A percentile compares a stretch with the other conserved stretches of the same genome.
phyloP scores from a whole-genome alignment of 2,329 filamentous ascomycete genomes.

The Cordyceps cicadae region DNA sequence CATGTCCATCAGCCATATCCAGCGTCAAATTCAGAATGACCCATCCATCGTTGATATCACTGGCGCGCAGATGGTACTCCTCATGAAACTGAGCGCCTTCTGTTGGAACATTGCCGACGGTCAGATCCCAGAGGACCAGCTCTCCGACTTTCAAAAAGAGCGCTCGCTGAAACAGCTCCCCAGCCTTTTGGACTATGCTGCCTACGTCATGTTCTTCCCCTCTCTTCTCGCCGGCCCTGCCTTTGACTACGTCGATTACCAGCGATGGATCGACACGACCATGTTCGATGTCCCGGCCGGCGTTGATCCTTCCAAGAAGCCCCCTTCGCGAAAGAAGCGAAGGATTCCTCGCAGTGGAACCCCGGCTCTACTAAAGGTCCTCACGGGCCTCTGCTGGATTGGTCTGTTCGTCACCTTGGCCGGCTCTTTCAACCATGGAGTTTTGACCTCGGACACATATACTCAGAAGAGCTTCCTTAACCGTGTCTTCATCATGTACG shows the following conservation, averaged over 20 bases:
- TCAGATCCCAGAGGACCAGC: constrained; percentile 63
- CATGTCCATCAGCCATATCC: constrained; percentile 84
- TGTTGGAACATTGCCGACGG: constrained; percentile 98
- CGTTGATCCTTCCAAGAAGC: constrained; percentile 76
- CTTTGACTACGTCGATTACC: constrained; percentile 92
- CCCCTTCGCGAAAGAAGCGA: constrained; percentile 79
- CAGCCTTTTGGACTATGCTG: constrained; percentile 68
- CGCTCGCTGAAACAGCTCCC: constrained; percentile 71
- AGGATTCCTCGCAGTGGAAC: constrained; percentile 86
- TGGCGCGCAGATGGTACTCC: constrained; percentile 92
- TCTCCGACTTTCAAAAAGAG: constrained; percentile 83
- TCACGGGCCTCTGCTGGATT: constrained; percentile 70
- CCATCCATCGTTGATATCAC: constrained; percentile 75
- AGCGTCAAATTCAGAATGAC: constrained; percentile 62
- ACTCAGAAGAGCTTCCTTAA: constrained; percentile 59
- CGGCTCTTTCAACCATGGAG: constrained; percentile 53
- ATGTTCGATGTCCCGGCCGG: constrained; percentile 85
- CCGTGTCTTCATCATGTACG: constrained; percentile 71
- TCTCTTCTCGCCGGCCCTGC: constrained; percentile 81
- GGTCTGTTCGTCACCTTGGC: constrained; percentile 66
- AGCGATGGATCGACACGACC: constrained; percentile 81
- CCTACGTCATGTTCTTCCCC: constrained; percentile 93
- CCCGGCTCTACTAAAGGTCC: constrained; percentile 71
- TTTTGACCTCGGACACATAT: constrained; percentile 59
- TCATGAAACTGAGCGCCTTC: constrained; percentile 96